Evolutionary conservation across 164 flowering plant genomes (phyloP), one percentile per base, ranked within the genome.

Genomic region (Nymphaea colorata): DNA sequence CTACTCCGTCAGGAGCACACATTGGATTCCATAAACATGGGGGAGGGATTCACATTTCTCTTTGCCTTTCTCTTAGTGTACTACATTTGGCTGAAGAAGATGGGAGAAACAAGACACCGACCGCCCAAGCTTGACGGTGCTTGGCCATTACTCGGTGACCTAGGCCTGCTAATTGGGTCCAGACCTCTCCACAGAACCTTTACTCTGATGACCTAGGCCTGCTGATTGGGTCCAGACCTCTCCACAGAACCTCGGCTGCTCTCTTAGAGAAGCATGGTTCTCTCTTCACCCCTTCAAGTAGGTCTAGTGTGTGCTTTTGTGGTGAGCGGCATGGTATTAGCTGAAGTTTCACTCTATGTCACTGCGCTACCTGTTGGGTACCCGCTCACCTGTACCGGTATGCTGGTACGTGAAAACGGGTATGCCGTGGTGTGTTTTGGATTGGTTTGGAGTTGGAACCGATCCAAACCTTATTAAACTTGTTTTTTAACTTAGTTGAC

Each of bases 61-160:
- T 5, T 63, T 11, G 65, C 42, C 15, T 11, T 41, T 2, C 11
- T 18, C 65, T 25, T 63, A 5, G 17, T 18, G 41, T 43, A n/a
- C 36, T 41, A n/a, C 36, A n/a, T 61, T 41, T 2, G 36, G 7
- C n/a, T 41, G 15, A 12, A 2, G 42, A 63, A 63, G 42, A 18
- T 3, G 41, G 42, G 7, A 63, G 41, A 18, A 41, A 63, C 4
- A 25, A 45, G 17, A 17, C 43, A 42, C 16, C 47, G 42, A 44
- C 47, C 66, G 3, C 66, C 66, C 2, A 45, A 64, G 42, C 66
- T 45, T 5, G 45, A 44, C 44, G n/a, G 53, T 11, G 44, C 44
- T 12, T 64, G 66, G 66, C 66, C 66, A 45, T 4, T 64, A 43
- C 12, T 44, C n/a, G 53, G 51, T 15, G 45, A 64, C 18, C 15